phyloP scores from a whole-genome alignment of 345 rosid species.

The Eutrema yunnanense region DNA sequence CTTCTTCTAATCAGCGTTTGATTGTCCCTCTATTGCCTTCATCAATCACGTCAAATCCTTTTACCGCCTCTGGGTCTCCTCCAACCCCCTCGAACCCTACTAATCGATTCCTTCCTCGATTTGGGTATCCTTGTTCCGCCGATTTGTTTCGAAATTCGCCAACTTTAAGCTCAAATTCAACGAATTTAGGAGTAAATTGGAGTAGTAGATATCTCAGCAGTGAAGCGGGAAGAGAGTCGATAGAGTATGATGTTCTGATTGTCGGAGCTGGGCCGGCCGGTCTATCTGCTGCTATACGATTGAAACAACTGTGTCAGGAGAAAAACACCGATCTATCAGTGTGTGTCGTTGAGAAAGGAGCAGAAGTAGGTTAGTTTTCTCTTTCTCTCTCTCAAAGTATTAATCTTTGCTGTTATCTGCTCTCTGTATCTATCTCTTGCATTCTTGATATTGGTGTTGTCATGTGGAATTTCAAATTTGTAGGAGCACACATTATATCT shows the following conservation, averaged over 20 bases:
- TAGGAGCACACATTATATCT: conserved; percentile 86
- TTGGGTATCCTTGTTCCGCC: conserved; percentile 14
- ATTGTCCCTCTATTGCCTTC: conserved; percentile 9
- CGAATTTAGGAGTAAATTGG: background rate
- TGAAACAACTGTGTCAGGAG: conserved; percentile 74
- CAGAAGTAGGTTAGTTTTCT: conserved; percentile 64
- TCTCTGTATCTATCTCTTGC: background rate
- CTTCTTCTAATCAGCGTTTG: conserved; percentile 19
- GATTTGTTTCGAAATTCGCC: conserved; percentile 11
- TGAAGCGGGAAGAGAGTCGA: conserved; percentile 50
- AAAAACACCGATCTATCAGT: conserved; percentile 76
- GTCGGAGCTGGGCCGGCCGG: conserved; percentile 99
- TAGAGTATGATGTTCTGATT: conserved; percentile 87
- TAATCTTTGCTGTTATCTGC: background rate
- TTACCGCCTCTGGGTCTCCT: conserved; percentile 9
- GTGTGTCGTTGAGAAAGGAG: conserved; percentile 94
- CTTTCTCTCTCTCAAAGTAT: background rate
- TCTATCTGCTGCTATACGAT: conserved; percentile 77
- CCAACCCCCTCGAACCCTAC: background rate
- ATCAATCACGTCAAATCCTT: conserved; percentile 7
- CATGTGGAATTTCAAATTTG: background rate
- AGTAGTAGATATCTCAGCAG: conserved; percentile 39
- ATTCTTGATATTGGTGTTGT: background rate
- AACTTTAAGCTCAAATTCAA: conserved; percentile 26
- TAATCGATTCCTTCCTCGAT: conserved; percentile 11